Conservation (phyloP, 1,284 basidiomycete species). For the Malassezia equina region DNA sequence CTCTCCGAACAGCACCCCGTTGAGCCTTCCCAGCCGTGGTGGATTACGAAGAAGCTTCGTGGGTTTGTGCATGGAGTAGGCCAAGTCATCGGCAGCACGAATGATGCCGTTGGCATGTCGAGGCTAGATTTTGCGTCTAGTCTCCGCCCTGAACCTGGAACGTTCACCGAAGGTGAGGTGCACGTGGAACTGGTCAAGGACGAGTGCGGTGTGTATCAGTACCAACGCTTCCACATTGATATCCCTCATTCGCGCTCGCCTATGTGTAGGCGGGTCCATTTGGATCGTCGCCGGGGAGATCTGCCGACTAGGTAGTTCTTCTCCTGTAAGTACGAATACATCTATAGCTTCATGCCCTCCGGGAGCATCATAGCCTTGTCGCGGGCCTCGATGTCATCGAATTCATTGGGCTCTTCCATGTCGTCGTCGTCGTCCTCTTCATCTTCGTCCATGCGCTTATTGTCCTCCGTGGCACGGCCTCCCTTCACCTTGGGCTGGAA, state of each 20-base stretch:
- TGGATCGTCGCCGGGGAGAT: slow-evolving; percentile 25
- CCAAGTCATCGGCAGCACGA: slow-evolving; percentile 6
- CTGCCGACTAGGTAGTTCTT: slow-evolving; percentile 7
- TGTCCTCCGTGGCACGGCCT: neutral
- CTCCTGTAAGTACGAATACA: neutral
- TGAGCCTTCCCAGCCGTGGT: slow-evolving; percentile 14
- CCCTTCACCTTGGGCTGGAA: neutral
- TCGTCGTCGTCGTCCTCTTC: slow-evolving; percentile 16
- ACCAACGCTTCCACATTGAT: slow-evolving; percentile 30
- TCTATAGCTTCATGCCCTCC: slow-evolving; percentile 14
- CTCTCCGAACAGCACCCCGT: neutral
- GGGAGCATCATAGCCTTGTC: slow-evolving; percentile 21
- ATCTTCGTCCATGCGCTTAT: neutral
- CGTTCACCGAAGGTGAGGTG: slow-evolving; percentile 35
- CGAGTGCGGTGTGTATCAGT: slow-evolving; percentile 31
- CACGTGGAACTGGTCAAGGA: slow-evolving; percentile 38
- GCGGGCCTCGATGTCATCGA: slow-evolving; percentile 16
- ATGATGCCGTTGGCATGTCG: slow-evolving; percentile 11
- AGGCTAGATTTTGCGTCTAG: neutral
- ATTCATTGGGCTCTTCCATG: slow-evolving; percentile 13
- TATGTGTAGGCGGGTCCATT: slow-evolving; percentile 26
- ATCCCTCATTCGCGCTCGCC: slow-evolving; percentile 28
- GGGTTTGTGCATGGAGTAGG: neutral
- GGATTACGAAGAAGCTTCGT: slow-evolving; percentile 14
- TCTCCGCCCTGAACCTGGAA: slow-evolving; percentile 17